Base-by-base conservation (phyloP, 768 basidiomycete genomes). In the Clavaria fumosa region DNA sequence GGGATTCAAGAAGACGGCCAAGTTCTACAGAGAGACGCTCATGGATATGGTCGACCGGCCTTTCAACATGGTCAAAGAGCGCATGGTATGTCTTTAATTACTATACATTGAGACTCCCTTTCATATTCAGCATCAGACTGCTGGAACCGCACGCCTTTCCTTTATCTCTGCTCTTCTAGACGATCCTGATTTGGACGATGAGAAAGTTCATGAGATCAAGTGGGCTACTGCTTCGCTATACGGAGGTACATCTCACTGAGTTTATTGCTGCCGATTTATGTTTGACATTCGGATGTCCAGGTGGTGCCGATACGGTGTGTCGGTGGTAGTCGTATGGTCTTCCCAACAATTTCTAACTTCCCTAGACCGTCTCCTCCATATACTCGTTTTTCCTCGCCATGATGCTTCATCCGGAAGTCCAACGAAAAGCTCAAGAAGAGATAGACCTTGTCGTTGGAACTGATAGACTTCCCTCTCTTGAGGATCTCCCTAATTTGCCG, bases 381-480 rank as follows among this genome's bases (percentile, higher is more conserved):
- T 66, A 72, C 47, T 63, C 72, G 0, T 68, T 77, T 44, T 77
- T 75, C 56, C 59, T 78, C 31, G 75, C 73, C 24, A 63, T 78
- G 62, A 53, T 69, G 2, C 60, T 74, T 19, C 58, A 69, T 48
- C 75, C 75, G 5, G 67, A 68, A 30, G 70, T 56, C 20, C 63
- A 63, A 44, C 66, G 60, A 50, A 76, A 67, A 51, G 76, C 75
- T 9, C 75, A 75, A 44, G 59, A 57, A 38, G 76, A 78, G 53
- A 67, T 78, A 43, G 76, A 78, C 49, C 50, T 61, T 26, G 61
- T 77, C 6, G 48, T 77, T 43, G 75, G 76, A 40, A 57, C 53
- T 43, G 70, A 74, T 46, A 64, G 75, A 41, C 65, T 78, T 20
- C 76, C 76, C 42, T 67, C 63, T 11, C 70, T 72, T 52, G 53